Percentiles rank a stretch among this genome's conserved stretches.
phyloP scores from a whole-genome alignment of 306 rosid species.

The Arachis stenosperma region DNA sequence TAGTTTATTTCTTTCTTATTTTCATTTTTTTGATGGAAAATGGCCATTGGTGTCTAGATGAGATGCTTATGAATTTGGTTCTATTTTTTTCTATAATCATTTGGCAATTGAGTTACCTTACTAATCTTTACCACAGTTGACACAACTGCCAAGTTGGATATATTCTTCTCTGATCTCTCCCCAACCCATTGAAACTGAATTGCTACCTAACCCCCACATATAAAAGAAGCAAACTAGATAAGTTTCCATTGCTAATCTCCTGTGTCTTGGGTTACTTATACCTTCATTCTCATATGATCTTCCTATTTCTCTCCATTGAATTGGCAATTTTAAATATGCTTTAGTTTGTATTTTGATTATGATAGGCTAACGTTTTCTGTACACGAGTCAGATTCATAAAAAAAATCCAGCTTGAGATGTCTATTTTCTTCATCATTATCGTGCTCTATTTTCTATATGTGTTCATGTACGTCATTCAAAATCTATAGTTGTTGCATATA shows the following conservation, averaged over 20 bases:
- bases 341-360: slow-evolving; percentile 46
- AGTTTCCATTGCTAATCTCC: slow-evolving; percentile 3
- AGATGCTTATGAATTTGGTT: slow-evolving; percentile 21
- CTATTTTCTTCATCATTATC: slow-evolving; percentile 14
- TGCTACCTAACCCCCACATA: background rate
- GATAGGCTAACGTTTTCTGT: slow-evolving; percentile 72
- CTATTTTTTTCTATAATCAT: slow-evolving; percentile 9
- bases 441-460: too few relatives aligned
- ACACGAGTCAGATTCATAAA: slow-evolving; percentile 79
- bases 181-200: slow-evolving; percentile 12
- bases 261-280: slow-evolving; percentile 30
- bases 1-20: slow-evolving; percentile 38
- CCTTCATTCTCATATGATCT: slow-evolving; percentile 34
- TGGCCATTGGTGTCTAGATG: slow-evolving; percentile 3
- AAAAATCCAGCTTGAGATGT: slow-evolving; percentile 91
- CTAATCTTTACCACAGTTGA: slow-evolving; percentile 15
- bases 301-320: slow-evolving; percentile 28
- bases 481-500: slow-evolving; percentile 51
- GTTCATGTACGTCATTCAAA: slow-evolving; percentile 42
- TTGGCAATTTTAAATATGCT: slow-evolving; percentile 36
- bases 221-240: background rate
- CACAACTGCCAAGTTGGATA: too few relatives aligned
- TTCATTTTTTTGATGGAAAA: background rate
- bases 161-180: too few relatives aligned
- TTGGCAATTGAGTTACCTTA: slow-evolving; percentile 13